Evolutionary conservation across 129 eudicot genomes (phyloP), one percentile per base, ranked within the genome.

Genomic region (Rutidosis leptorrhynchoides): DNA sequence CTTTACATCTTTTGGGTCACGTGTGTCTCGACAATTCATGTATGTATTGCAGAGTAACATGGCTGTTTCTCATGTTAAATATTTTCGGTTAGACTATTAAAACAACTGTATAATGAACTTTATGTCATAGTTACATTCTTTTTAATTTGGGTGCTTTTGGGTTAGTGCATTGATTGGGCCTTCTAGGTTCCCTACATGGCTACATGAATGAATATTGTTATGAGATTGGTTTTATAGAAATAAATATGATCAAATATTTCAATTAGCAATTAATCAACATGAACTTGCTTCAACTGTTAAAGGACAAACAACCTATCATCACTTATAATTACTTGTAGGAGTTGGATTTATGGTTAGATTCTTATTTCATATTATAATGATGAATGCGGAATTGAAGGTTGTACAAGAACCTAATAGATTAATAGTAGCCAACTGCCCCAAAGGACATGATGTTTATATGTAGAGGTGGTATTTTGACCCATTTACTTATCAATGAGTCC

Each of bases 1-100:
- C 59, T 37, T 56, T 55, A 55, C 45, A 57, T 26, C 28, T 37
- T 58, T 53, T 33, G 40, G 40, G 40, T 33, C 40, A 37, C 45
- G 11, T 37, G 45, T 9, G 45, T 37, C 3, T 0, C 45, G n/a
- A n/a, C 15, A 9, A 9, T 37, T 0, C 45, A 37, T 0, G 2
- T 37, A 37, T 11, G 45, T 2, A 11, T 37, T 10, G 45, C 45
- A 10, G 35, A 30, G 35, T 30, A 30, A 30, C 8, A 30, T 30
- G 7, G 9, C 35, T 30, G 35, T 30, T 30, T 30, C 35, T 5
- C 7, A 30, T 6, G 35, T 30, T 30, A 0, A 30, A 30, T 30
- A 5, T 30, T 30, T 9, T 30, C 0, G 35, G 8, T 30, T 30
- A 9, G 10, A 30, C 8, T 1, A 30, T 6, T 30, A 30, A 1